Base-by-base conservation (phyloP, 306 rosid genomes). In the Quercus gilva region DNA sequence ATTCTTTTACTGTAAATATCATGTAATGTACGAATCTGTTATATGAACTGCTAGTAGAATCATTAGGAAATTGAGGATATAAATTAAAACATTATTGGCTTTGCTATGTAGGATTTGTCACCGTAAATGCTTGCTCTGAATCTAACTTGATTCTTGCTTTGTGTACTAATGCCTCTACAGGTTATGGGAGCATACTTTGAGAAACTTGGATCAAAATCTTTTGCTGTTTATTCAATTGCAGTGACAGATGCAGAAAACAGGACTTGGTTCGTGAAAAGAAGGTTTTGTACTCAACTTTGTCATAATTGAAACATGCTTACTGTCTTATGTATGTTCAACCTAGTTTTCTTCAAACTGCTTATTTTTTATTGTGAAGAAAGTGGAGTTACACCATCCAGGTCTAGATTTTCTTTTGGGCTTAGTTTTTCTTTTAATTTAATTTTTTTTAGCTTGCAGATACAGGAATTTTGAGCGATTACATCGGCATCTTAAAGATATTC, bases 131-230 rank as follows among this genome's bases (percentile, higher is more conserved):
- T 55, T 77, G 69, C 61, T 67, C 75, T 79, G 20, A 51, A 55
- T 77, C 85, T 57, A 71, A 25, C 57, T 79, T 83, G 65, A 53
- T 86, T 76, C 21, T 60, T 31, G 76, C 12, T 19, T 69, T 76
- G 74, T 85, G 74, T 82, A 2, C 77, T 77, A 65, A 55, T 81
- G 74, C 65, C 73, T 78, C 58, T 74, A 70, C 96, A 93, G 99
- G 98, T 96, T 49, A 87, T 90, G 92, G 98, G 99, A 70, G 99
- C 99, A 53, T 91, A 87, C 73, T 93, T 93, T 86, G 99, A 96
- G 86, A 93, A 93, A 85, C 76, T 86, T 73, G 96, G 96, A 55
- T 88, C 99, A 71, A 89, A 93, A 58, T 90, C 97, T 79, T 93
- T 96, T 91, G 99, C 99, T 8, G 99, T 96, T 79, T 96, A 93